Base-by-base conservation (phyloP, 305 asterid genomes). In the Salvia sclarea region DNA sequence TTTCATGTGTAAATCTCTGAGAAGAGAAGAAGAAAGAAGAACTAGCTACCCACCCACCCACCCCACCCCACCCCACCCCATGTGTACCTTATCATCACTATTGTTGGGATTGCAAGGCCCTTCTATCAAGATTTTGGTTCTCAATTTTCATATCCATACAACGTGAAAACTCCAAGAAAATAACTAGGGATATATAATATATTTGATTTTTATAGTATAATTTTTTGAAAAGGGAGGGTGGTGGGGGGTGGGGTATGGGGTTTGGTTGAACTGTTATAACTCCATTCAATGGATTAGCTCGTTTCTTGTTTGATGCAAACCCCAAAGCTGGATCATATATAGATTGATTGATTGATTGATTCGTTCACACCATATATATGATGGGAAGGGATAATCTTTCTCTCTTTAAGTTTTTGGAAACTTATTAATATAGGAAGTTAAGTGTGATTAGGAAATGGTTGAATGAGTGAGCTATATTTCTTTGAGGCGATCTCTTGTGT, bases 71-170 rank as follows among this genome's bases (percentile, higher is more conserved):
- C 48, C 55, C 43, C 49, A 8, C 45, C 37, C 65, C 71, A 61
- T 75, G 78, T 73, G 71, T 74, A 37, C 73, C 69, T 73, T 76
- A 76, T 76, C 84, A 56, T 69, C 64, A 25, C 59, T 64, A 13
- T 57, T 64, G 14, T 22, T 9, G 41, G 33, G 65, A 30, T 67
- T 73, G 40, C 37, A 37, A 38, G 71, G 73, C 73, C 81, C 73
- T 71, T 6, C 8, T 21, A 8, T 70, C 61, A 64, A 44, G 69
- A 74, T 74, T 8, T 70, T 74, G 68, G 66, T 74, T 61, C 72
- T 59, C 45, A 52, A 60, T 20, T 45, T 37, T 69, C 81, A 59
- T 65, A 47, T 72, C 50, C 71, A 21, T 58, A 69, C 73, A 73
- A 55, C 31, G 14, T 47, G 63, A 57, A 62, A 21, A 53, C 0